phyloP scores from a whole-genome alignment of 1,284 basidiomycete species.

The Cystobasidiaceae sp. region DNA sequence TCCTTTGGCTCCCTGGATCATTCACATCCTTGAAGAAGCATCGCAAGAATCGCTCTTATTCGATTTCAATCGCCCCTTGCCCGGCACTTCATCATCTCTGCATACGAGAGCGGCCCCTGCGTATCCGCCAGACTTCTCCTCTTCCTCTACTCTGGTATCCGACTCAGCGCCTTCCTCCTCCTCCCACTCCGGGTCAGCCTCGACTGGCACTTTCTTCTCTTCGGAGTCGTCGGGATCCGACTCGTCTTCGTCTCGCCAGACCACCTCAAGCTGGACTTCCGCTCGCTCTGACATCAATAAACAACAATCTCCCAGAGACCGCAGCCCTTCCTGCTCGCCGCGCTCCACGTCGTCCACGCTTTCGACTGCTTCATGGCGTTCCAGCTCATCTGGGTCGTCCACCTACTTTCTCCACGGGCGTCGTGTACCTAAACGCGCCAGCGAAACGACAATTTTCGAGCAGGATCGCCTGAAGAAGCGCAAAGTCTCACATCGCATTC shows the following conservation, averaged over 20 bases:
- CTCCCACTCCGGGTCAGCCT: too few relatives aligned
- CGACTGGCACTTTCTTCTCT: neutral
- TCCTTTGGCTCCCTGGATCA: too few relatives aligned
- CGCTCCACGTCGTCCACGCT: neutral
- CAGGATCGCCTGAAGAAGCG: constrained; percentile 15
- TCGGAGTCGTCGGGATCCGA: neutral
- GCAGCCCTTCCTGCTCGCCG: neutral
- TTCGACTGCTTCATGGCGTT: neutral
- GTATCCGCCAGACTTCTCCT: too few relatives aligned
- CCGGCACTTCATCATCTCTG: too few relatives aligned
- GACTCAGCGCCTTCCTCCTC: too few relatives aligned
- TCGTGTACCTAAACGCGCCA: neutral
- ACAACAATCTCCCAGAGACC: neutral
- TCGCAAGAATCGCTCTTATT: too few relatives aligned
- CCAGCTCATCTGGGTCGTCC: neutral
- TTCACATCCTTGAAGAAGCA: too few relatives aligned
- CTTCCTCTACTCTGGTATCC: too few relatives aligned
- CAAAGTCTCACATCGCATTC: constrained; percentile 21
- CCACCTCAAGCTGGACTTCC: too few relatives aligned
- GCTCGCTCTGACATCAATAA: neutral
- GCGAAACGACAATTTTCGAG: neutral
- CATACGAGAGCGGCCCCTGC: too few relatives aligned
- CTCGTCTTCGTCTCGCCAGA: too few relatives aligned
- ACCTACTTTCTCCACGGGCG: neutral
- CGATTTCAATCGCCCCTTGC: too few relatives aligned